These are phyloP conservation scores for Termitomyces sp. DNA, from an alignment of 768 basidiomycete species.

Conservation along the genomic window DNA sequence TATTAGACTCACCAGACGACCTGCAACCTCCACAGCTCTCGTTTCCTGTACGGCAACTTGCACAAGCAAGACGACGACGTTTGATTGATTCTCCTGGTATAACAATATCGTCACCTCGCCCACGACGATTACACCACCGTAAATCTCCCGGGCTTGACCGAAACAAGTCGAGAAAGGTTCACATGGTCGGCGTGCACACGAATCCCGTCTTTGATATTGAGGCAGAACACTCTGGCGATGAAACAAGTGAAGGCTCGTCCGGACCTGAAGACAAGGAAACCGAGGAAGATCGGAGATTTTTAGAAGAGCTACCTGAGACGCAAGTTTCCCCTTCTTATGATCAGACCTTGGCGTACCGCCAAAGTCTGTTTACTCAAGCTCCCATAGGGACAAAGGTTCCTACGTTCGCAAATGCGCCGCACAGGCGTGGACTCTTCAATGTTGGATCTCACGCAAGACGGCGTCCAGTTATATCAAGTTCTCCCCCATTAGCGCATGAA, in stretches of 20 bases:
- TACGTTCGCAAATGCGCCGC: conserved; percentile 46
- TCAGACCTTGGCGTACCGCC: conserved; percentile 63
- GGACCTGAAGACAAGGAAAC: conserved; percentile 52
- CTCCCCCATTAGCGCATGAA: conserved; percentile 47
- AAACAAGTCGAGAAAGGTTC: conserved; percentile 7
- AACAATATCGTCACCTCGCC: conserved; percentile 24
- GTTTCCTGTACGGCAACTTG: conserved; percentile 20
- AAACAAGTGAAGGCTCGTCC: conserved; percentile 59
- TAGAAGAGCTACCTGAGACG: conserved; percentile 57
- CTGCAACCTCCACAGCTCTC: conserved; percentile 20
- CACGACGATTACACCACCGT: conserved; percentile 31
- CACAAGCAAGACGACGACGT: conserved; percentile 16
- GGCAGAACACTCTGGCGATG: conserved; percentile 78
- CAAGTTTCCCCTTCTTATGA: conserved; percentile 71
- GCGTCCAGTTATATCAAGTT: conserved; percentile 43
- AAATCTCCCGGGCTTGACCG: conserved; percentile 23
- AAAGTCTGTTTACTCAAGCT: conserved; percentile 68
- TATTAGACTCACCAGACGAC: conserved; percentile 9
- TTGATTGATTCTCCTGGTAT: conserved; percentile 20
- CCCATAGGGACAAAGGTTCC: conserved; percentile 40
- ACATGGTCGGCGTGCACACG: conserved; percentile 4
- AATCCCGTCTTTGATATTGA: conserved; percentile 57
- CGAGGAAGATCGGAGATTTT: conserved; percentile 65
- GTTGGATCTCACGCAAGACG: conserved; percentile 12
- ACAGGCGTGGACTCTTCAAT: conserved; percentile 39